Conservation (phyloP, 371 early-diverging fungal genomes). For the Ordospora colligata region DNA sequence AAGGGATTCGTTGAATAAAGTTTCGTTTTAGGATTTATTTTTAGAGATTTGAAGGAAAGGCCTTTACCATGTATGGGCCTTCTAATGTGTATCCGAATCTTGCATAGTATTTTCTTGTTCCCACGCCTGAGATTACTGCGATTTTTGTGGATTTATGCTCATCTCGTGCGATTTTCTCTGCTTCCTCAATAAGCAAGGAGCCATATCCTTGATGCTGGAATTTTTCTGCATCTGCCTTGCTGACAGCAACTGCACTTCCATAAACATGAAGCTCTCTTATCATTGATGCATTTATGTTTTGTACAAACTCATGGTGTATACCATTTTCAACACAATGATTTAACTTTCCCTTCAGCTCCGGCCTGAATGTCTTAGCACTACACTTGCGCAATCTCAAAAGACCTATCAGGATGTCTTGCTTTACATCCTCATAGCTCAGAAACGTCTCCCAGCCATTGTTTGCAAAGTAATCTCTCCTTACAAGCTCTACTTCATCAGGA, state of each 20-base stretch:
- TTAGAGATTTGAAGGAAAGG: not conserved
- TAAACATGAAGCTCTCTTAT: constrained; percentile 98
- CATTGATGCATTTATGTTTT: constrained; percentile 65
- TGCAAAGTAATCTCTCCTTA: constrained; percentile 93
- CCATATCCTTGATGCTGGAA: constrained; percentile 99
- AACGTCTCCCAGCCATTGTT: constrained; percentile 99
- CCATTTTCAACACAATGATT: constrained; percentile 22
- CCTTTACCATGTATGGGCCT: constrained; percentile 64
- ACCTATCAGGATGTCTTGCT: constrained; percentile 91
- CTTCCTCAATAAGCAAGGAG: constrained; percentile 92
- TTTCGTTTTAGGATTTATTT: constrained; percentile 9
- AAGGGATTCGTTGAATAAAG: constrained; percentile 17
- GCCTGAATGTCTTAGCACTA: constrained; percentile 79
- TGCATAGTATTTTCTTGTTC: constrained; percentile 92
- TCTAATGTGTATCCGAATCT: constrained; percentile 93
- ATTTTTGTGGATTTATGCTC: constrained; percentile 91
- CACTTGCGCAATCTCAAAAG: constrained; percentile 82
- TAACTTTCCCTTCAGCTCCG: constrained; percentile 67
- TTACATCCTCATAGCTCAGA: constrained; percentile 92
- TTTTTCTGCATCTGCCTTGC: constrained; percentile 81
- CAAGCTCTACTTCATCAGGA: constrained; percentile 78
- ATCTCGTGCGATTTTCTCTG: constrained; percentile 91
- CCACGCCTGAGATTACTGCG: constrained; percentile 91
- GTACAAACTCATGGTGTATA: not conserved
- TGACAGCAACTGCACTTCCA: constrained; percentile 89